phyloP scores from a whole-genome alignment of 2,329 filamentous ascomycete genomes.

The Lachnellula hyalina region DNA sequence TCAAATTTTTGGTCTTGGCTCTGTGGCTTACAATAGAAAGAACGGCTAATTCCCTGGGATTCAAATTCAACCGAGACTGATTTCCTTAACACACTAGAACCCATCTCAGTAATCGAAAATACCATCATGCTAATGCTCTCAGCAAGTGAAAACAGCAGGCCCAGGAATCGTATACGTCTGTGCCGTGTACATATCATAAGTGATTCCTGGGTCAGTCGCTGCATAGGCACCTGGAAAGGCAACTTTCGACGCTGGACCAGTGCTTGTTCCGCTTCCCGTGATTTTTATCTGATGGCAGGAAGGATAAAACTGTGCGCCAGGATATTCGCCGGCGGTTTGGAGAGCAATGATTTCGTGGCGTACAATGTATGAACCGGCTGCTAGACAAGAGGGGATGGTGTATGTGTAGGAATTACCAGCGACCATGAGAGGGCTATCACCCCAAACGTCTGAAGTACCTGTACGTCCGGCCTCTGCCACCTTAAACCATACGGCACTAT shows the following conservation, averaged over 20 bases:
- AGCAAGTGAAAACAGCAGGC: conserved; percentile 44
- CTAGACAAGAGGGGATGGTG: conserved; percentile 44
- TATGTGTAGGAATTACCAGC: conserved; percentile 32
- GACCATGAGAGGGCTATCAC: conserved; percentile 7
- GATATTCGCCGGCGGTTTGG: conserved; percentile 5
- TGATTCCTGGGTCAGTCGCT: conserved; percentile 29
- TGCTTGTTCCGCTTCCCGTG: conserved; percentile 35
- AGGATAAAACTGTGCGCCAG: conserved; percentile 22
- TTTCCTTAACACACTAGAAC: no score
- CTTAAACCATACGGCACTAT: conserved; percentile 19
- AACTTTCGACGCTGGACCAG: conserved; percentile 29
- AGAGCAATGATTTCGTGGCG: conserved; percentile 31
- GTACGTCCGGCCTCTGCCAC: conserved; percentile 7
- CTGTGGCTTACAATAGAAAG: no score
- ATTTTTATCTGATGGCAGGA: conserved; percentile 38
- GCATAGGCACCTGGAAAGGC: conserved; percentile 33
- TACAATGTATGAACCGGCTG: conserved; percentile 36
- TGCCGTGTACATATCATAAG: conserved; percentile 28
- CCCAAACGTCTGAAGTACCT: conserved; percentile 14
- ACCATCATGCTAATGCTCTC: conserved; percentile 1
- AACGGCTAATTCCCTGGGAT: no score
- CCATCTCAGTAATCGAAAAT: no score
- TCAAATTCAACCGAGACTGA: no score
- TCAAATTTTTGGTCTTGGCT: no score
- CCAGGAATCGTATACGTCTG: conserved; percentile 42